phyloP scores from a whole-genome alignment of 2,329 filamentous ascomycete species.

The Botrytis sinoallii region DNA sequence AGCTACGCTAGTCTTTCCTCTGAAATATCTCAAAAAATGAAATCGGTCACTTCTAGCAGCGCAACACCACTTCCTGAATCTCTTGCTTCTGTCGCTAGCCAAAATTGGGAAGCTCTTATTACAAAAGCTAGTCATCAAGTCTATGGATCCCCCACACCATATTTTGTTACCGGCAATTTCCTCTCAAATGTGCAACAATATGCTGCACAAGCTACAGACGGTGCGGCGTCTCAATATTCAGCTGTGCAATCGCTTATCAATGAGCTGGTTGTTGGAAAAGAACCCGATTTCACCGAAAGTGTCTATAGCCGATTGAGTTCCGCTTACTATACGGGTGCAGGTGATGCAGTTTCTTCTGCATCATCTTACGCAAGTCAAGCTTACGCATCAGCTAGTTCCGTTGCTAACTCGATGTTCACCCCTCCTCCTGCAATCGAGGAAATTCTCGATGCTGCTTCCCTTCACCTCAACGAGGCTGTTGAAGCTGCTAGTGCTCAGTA shows the following conservation, averaged over 20 bases:
- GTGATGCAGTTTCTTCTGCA: slow-evolving; percentile 44
- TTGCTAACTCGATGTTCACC: slow-evolving; percentile 50
- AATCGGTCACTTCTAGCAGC: slow-evolving; percentile 42
- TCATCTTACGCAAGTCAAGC: slow-evolving; percentile 51
- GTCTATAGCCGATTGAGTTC: slow-evolving; percentile 69
- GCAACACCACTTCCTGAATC: slow-evolving; percentile 53
- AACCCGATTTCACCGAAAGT: slow-evolving; percentile 78
- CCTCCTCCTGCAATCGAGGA: slow-evolving; percentile 56
- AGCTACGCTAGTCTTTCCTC: slow-evolving; percentile 57
- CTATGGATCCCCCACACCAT: slow-evolving; percentile 36
- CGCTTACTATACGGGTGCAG: slow-evolving; percentile 65
- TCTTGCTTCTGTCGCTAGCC: slow-evolving; percentile 45
- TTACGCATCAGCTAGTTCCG: slow-evolving; percentile 44
- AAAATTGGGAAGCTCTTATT: slow-evolving; percentile 40
- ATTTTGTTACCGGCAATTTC: slow-evolving; percentile 42
- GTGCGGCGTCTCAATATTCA: slow-evolving; percentile 62
- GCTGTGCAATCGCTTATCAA: slow-evolving; percentile 70
- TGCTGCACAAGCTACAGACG: slow-evolving; percentile 59
- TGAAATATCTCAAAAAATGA: slow-evolving; percentile 42
- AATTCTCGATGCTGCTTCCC: slow-evolving; percentile 54
- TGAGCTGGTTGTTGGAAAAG: slow-evolving; percentile 73
- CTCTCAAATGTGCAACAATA: slow-evolving; percentile 53
- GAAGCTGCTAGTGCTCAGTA: slow-evolving; percentile 55
- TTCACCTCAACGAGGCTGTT: slow-evolving; percentile 56
- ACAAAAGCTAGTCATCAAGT: slow-evolving; percentile 37